Base-by-base conservation (phyloP, 345 rosid species). In the Noccaea caerulescens region DNA sequence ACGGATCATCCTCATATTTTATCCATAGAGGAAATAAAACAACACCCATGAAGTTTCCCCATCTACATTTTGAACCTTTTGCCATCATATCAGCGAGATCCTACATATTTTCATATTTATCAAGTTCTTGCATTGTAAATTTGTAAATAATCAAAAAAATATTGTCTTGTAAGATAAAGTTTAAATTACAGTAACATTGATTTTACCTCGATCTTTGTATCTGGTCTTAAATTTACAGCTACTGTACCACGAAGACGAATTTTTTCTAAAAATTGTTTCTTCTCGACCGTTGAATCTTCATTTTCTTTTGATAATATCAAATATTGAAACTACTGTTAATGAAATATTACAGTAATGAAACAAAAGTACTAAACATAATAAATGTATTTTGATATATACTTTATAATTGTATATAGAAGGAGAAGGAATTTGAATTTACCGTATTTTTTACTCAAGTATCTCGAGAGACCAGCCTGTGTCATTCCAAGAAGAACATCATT, bases 401-500 rank as follows among this genome's bases (percentile, higher is more conserved):
- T 11, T 49, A 1, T 20, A 16, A 49, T 8, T 49, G 6, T 9
- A 49, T 1, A 20, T 8, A 18, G 2, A 42, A 11, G 16, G n/a
- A 43, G 51, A 47, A 5, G 47, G 30, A 50, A 53, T 36, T 7
- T 25, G 10, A 54, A 23, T 76, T 79, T 63, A 86, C 94, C 86
- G 51, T 10, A 74, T 80, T 61, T 84, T 56, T 83, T 61, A 36
- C 76, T 64, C 44, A 88, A 69, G 44, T 85, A 86, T 47, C 63
- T 78, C 18, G 92, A 85, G 52, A 91, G 77, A 50, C 83, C 89
- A 37, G 89, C 88, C 45, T 86, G 86, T 39, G 87, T 84, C n/a
- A 83, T 68, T 51, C 90, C 97, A 46, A 86, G 45, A 18, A 86
- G 30, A 46, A 91, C 88, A 71, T 91, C 92, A 16, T 86, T 88